Base-by-base conservation (phyloP, 2,329 filamentous ascomycete genomes). In the Diaporthe ilicicola region DNA sequence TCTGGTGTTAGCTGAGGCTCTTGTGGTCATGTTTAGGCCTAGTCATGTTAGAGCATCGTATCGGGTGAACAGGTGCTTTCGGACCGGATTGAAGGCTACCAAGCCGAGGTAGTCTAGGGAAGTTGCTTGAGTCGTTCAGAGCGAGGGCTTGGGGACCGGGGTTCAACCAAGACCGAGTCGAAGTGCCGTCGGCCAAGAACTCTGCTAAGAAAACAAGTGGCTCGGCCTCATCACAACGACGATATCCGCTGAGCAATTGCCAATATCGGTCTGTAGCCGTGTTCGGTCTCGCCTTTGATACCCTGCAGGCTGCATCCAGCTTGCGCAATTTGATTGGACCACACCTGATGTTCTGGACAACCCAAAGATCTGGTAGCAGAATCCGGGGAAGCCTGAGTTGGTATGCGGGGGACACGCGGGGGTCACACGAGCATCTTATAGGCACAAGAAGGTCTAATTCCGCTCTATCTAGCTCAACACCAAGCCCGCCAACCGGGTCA, bases 131-230 rank as follows among this genome's bases (percentile, higher is more conserved):
- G 17, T 32, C 22, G 24, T 32, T 24, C 10, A 15, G 19, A 32
- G 34, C 24, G 39, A 19, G 22, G 27, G 10, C 10, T 32, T n/a
- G 22, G n/a, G 19, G 24, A 32, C 24, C 56, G 27, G 27, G 15
- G 39, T 46, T 12, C 42, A 46, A 9, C 24, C 9, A 17, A 46
- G 1, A 32, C 39, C 39, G 56, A 46, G 2, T 15, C 2, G 39
- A 61, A 61, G 39, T 61, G 39, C 56, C 56, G 56, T 22, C 27
- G 15, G 56, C 56, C 56, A 61, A 61, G 56, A 15, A n/a, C 10
- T 46, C 24, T 27, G 39, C 56, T 46, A 61, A 37, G 39, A 32
- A n/a, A n/a, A 46, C 56, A 46, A 61, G 56, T 61, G 56, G 56
- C 56, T 61, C 56, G 56, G 56, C 56, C 56, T 46, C 56, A 61